A percentile compares a stretch with the other conserved stretches of the same genome.
These are phyloP conservation scores for Podospora fimiseda DNA, from an alignment of 495 filamentous ascomycete species.

Conservation along the genomic window DNA sequence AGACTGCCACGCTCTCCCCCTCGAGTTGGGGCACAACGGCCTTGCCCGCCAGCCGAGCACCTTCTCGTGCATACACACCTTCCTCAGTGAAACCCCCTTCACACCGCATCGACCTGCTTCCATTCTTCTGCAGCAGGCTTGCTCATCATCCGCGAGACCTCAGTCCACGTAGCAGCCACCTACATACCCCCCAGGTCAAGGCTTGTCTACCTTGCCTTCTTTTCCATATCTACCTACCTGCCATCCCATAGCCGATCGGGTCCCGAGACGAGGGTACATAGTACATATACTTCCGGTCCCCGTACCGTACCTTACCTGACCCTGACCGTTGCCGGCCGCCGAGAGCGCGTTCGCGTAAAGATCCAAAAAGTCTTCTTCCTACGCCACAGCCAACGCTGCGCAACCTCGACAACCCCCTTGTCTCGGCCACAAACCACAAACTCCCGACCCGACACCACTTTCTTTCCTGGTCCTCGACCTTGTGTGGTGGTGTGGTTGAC, in stretches of 20 bases:
- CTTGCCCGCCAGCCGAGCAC: constrained; percentile 34
- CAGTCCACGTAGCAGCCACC: constrained; percentile 2
- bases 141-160: no score
- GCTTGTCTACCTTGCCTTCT: no score
- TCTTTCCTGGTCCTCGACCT: not conserved
- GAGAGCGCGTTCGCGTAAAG: constrained; percentile 13
- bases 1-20: constrained; percentile 34
- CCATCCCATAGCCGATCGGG: no score
- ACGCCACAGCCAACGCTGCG: constrained; percentile 13
- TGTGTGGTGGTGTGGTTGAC: not conserved
- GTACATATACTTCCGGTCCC: not conserved
- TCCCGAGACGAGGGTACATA: no score
- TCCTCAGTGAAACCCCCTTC: constrained; percentile 5
- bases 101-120: not conserved
- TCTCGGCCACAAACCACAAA: constrained; percentile 7
- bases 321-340: constrained; percentile 3
- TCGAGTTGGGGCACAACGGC: constrained; percentile 38
- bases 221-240: no score
- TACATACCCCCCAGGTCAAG: no score
- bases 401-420: constrained; percentile 7
- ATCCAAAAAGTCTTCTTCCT: constrained; percentile 16
- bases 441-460: constrained; percentile 2
- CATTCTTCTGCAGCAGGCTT: not conserved
- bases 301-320: not conserved
- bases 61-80: constrained; percentile 5